Percentiles rank a stretch among this genome's conserved stretches.
Conservation (phyloP, 208 protist genomes). For the Trypanosoma vivax region DNA sequence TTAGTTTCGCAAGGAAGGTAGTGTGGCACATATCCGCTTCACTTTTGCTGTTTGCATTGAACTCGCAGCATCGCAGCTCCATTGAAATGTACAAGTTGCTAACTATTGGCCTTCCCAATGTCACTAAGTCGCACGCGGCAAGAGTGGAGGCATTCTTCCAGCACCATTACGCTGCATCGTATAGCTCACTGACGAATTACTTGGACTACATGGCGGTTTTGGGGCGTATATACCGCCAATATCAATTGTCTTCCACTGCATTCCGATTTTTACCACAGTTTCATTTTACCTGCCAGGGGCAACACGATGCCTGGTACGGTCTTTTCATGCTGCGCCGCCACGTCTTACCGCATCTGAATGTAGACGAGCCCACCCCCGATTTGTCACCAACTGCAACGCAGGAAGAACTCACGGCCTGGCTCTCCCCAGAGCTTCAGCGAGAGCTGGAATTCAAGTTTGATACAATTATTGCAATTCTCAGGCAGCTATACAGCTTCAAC, state of each 20-base stretch:
- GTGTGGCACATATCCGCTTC: slow-evolving; percentile 82
- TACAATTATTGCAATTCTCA: slow-evolving; percentile 91
- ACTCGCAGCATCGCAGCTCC: slow-evolving; percentile 40
- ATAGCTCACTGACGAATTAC: slow-evolving; percentile 60
- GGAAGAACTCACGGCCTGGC: slow-evolving; percentile 41
- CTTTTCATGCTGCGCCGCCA: slow-evolving; percentile 84
- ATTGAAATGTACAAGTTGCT: slow-evolving; percentile 65
- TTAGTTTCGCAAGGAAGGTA: slow-evolving; percentile 80
- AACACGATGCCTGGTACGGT: slow-evolving; percentile 88
- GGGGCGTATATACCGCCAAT: slow-evolving; percentile 75
- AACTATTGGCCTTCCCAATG: slow-evolving; percentile 49
- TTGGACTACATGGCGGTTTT: slow-evolving; percentile 75
- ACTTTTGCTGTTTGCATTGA: slow-evolving; percentile 68
- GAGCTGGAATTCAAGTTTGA: slow-evolving; percentile 94
- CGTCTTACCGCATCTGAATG: slow-evolving; percentile 86
- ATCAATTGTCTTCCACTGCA: slow-evolving; percentile 52
- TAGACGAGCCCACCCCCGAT: slow-evolving; percentile 51
- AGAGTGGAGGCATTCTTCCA: slow-evolving; percentile 85
- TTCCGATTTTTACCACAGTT: slow-evolving; percentile 82
- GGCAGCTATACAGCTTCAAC: slow-evolving; percentile 94
- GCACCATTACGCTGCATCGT: slow-evolving; percentile 78
- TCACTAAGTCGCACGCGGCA: slow-evolving; percentile 36
- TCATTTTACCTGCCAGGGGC: slow-evolving; percentile 50
- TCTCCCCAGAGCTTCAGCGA: slow-evolving; percentile 44
- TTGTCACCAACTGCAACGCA: slow-evolving; percentile 44